Base-by-base conservation (phyloP, 169 alveolate species). In the Eimeria tenella region DNA sequence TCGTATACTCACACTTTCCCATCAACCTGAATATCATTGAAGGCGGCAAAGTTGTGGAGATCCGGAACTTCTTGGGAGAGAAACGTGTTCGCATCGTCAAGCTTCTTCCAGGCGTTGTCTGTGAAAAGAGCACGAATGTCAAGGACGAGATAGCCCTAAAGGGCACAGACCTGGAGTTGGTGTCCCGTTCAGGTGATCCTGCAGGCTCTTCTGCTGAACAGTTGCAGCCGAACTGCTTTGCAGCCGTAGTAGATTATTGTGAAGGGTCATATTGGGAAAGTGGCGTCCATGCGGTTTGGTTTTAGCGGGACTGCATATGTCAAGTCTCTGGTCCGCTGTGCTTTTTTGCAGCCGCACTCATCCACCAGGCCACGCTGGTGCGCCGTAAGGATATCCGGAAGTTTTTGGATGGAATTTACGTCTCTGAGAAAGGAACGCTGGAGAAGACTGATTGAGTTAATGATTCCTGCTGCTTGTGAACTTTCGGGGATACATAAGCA, bases 1-100 rank as follows among this genome's bases (percentile, higher is more conserved):
- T 98, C 58, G 99, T 99, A 74, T 99, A 99, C 95, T 99, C 99
- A 63, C 99, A 99, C 97, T 99, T 99, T 98, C 99, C 99, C 94
- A 99, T 99, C 96, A 99, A 99, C 97, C 98, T 98, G 52, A 97
- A 97, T 97, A 97, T 99, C 93, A 96, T 98, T 53, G 97, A 98
- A 91, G 99, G 99, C 95, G 99, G 99, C 71, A 97, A 95, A 91
- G 96, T 98, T 82, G 98, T 99, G 94, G 99, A 99, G 97, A 97
- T 99, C 96, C 98, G 99, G 94, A 99, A 99, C 98, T 99, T 99
- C 97, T 96, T 99, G 96, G 99, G 99, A 70, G 99, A 99, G 97
- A 98, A 98, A 97, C 98, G 99, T 89, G 99, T 98, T 84, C 98
- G 99, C 95, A 74, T 94, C 9, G 96, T 96, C 83, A 92, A 93